Evolutionary conservation across 139 green algal species (phyloP), one percentile per base, ranked within the genome.

Genomic region (Chlorella sp.): DNA sequence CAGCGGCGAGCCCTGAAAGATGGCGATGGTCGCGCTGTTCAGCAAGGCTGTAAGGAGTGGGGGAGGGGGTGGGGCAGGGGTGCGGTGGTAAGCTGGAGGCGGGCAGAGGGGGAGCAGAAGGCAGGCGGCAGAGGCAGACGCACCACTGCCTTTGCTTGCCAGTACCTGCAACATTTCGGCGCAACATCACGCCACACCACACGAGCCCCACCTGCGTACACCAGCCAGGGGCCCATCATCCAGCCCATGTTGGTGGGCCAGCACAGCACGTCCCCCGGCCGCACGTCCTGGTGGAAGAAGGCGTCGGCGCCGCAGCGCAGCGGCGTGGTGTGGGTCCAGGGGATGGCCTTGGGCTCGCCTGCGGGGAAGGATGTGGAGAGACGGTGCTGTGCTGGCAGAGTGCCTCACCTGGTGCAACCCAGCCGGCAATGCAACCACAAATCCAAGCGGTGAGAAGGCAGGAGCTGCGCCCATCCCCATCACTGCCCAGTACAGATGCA

Each of bases 171-270:
- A n/a, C n/a, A n/a, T n/a, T n/a, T n/a, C n/a, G n/a, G n/a, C n/a
- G n/a, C n/a, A n/a, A n/a, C n/a, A n/a, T n/a, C n/a, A n/a, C n/a
- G n/a, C n/a, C n/a, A n/a, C n/a, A n/a, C n/a, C n/a, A n/a, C n/a
- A n/a, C n/a, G n/a, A n/a, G n/a, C n/a, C 69, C 32, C 11, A 39
- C 69, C 70, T 78, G 70, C 70, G 82, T 95, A 99, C 4, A 98
- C 76, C 51, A 99, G 91, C 94, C 94, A 99, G 0, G 96, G 96
- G 0, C 96, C 96, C 96, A 99, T 99, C 95, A 98, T 98, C 95
- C 96, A 98, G 3, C 96, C 96, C 38, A 99, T 88, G 81, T 89
- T 96, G 62, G 96, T 99, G 32, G 96, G 96, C 96, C 96, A 99
- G 39, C 82, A 89, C 47, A 98, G 91, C 25, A 96, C 92, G 75